Evolutionary conservation across 371 early-diverging fungal genomes (phyloP).

Genomic region (Capillidium heterosporum): DNA sequence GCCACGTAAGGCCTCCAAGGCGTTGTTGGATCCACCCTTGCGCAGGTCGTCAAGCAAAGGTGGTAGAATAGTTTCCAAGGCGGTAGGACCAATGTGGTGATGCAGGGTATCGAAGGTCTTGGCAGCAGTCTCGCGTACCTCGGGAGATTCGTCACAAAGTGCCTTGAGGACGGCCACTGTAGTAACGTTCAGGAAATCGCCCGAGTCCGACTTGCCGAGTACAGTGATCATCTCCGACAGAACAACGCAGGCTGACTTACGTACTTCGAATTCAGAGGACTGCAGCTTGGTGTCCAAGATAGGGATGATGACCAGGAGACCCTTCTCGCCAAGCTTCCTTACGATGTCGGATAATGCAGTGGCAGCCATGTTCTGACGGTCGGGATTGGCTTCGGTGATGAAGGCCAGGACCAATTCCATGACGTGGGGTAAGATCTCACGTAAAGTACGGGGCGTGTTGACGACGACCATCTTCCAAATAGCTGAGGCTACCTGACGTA

Average conservation of each 20-base stretch:
- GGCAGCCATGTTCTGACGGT: slow-evolving; percentile 65
- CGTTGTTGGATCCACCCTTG: slow-evolving; percentile 44
- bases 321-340: slow-evolving; percentile 78
- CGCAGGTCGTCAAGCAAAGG: slow-evolving; percentile 62
- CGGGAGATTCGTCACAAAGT: slow-evolving; percentile 48
- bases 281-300: slow-evolving; percentile 65
- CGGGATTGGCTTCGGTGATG: slow-evolving; percentile 50
- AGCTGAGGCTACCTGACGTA: slow-evolving; percentile 70
- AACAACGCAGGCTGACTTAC: slow-evolving; percentile 87
- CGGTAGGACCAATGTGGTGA: slow-evolving; percentile 70
- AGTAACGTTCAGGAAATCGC: slow-evolving; percentile 66
- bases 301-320: slow-evolving; percentile 73
- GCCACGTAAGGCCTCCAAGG: slow-evolving; percentile 86
- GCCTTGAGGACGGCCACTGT: slow-evolving; percentile 65
- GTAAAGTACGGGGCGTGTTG: slow-evolving; percentile 92
- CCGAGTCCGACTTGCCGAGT: slow-evolving; percentile 59
- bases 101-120: slow-evolving; percentile 86
- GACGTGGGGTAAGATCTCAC: slow-evolving; percentile 76
- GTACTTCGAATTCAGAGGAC: slow-evolving; percentile 35
- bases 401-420: slow-evolving; percentile 70
- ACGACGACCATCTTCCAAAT: slow-evolving; percentile 91
- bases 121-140: slow-evolving; percentile 88
- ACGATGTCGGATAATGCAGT: slow-evolving; percentile 89
- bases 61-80: slow-evolving; percentile 83
- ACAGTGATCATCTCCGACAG: slow-evolving; percentile 79